Percentiles rank a stretch among this genome's conserved stretches.
These are phyloP conservation scores for Veloboletus limbatus DNA, from an alignment of 1,284 basidiomycete genomes.

Conservation along the genomic window DNA sequence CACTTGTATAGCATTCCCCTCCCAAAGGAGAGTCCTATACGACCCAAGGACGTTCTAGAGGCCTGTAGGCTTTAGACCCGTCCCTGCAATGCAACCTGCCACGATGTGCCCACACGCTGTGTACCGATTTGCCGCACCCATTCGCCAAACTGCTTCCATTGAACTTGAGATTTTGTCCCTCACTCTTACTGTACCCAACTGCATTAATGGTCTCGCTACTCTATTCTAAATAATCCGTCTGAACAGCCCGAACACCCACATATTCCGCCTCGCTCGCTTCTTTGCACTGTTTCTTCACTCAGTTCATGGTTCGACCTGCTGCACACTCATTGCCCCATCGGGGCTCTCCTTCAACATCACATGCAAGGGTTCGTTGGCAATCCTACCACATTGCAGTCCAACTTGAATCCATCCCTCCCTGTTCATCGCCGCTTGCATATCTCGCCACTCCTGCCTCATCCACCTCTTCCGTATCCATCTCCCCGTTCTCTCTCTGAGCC, in stretches of 20 bases:
- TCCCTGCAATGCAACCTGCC: conserved; percentile 20
- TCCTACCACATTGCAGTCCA: conserved; percentile 49
- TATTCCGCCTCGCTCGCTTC: conserved; percentile 10
- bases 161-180: conserved; percentile 18
- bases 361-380: conserved; percentile 65
- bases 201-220: conserved; percentile 32
- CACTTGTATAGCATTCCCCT: conserved; percentile 25
- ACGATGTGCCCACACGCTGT: conserved; percentile 39
- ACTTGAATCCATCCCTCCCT: conserved; percentile 38
- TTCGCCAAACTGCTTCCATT: conserved; percentile 15
- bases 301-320: conserved; percentile 50
- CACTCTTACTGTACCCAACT: conserved; percentile 15
- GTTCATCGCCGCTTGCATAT: conserved; percentile 46
- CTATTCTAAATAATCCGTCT: conserved; percentile 4
- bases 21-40: conserved; percentile 25
- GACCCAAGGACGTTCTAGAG: conserved; percentile 30
- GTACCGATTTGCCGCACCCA: conserved; percentile 30
- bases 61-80: conserved; percentile 32
- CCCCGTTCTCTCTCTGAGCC: conserved; percentile 36
- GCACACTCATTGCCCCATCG: conserved; percentile 65
- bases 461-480: conserved; percentile 38
- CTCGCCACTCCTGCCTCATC: conserved; percentile 52
- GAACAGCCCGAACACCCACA: no score
- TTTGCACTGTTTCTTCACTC: conserved; percentile 21
- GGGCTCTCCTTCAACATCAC: conserved; percentile 52